Conservation (phyloP, 2,329 filamentous ascomycete genomes). For the Capronia coronata region DNA sequence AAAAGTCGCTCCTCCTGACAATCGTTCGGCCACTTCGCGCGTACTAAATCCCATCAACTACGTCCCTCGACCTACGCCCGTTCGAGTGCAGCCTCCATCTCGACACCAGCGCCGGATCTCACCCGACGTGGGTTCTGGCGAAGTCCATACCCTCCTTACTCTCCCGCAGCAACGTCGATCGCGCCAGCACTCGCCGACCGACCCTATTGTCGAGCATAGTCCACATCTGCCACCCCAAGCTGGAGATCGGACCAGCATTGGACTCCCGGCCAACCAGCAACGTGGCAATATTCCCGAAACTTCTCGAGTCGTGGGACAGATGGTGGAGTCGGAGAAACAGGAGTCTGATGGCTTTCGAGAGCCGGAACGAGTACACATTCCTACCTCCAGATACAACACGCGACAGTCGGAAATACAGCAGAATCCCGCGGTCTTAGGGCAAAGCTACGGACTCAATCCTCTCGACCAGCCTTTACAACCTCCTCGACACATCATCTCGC, state of each 20-base stretch:
- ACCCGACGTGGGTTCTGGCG: slow-evolving; percentile 30
- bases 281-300: slow-evolving; percentile 32
- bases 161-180: slow-evolving; percentile 53
- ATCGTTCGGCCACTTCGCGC: slow-evolving; percentile 41
- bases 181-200: slow-evolving; percentile 44
- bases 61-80: slow-evolving; percentile 49
- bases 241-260: slow-evolving; percentile 46
- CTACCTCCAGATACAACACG: slow-evolving; percentile 21
- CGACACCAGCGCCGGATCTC: background rate
- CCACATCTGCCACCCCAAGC: slow-evolving; percentile 30
- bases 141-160: slow-evolving; percentile 47
- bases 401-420: slow-evolving; percentile 16
- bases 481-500: slow-evolving; percentile 26
- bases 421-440: slow-evolving; percentile 19
- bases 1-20: slow-evolving; percentile 17
- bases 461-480: slow-evolving; percentile 28
- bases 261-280: slow-evolving; percentile 42
- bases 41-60: slow-evolving; percentile 58
- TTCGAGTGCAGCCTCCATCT: slow-evolving; percentile 35
- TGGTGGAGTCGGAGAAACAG: slow-evolving; percentile 22
- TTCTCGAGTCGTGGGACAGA: slow-evolving; percentile 12
- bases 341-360: slow-evolving; percentile 16
- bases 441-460: slow-evolving; percentile 26
- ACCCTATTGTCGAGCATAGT: slow-evolving; percentile 45
- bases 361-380: slow-evolving; percentile 15